Percentiles rank a stretch among this genome's conserved stretches.
phyloP scores from a whole-genome alignment of 257 asterid species.

The Capsicum chinense region DNA sequence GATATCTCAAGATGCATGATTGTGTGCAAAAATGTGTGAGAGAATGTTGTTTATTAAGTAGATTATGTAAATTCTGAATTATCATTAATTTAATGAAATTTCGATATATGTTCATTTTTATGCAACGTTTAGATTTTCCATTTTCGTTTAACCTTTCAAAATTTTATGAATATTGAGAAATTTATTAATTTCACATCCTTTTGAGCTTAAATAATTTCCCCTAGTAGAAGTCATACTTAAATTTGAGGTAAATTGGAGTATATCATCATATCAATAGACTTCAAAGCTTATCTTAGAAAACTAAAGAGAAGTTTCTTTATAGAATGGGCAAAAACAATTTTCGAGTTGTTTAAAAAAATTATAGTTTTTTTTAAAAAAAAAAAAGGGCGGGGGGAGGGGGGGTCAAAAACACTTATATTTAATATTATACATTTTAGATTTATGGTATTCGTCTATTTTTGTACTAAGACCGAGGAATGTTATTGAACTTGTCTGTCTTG shows the following conservation, averaged over 20 bases:
- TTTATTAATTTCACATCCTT: background rate
- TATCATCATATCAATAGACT: background rate
- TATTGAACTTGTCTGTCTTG: background rate
- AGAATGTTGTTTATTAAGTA: background rate
- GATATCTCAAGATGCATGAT: background rate
- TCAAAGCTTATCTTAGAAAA: background rate
- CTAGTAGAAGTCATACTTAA: too few species aligned
- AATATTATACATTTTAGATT: background rate
- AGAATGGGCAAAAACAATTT: background rate
- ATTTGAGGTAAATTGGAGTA: too few species aligned
- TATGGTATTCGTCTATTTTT: background rate
- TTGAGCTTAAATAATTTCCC: background rate
- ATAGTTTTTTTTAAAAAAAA: background rate
- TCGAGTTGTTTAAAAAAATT: background rate
- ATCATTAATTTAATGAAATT: background rate
- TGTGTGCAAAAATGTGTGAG: background rate
- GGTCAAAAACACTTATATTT: too few species aligned
- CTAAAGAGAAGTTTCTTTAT: background rate
- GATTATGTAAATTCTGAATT: background rate
- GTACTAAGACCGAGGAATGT: background rate
- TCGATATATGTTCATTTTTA: background rate
- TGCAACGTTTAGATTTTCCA: background rate
- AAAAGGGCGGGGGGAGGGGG: background rate
- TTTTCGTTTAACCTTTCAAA: background rate
- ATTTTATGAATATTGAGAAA: background rate